Conservation (phyloP, 495 filamentous ascomycete genomes). For the Thermochaetoides thermophila region DNA sequence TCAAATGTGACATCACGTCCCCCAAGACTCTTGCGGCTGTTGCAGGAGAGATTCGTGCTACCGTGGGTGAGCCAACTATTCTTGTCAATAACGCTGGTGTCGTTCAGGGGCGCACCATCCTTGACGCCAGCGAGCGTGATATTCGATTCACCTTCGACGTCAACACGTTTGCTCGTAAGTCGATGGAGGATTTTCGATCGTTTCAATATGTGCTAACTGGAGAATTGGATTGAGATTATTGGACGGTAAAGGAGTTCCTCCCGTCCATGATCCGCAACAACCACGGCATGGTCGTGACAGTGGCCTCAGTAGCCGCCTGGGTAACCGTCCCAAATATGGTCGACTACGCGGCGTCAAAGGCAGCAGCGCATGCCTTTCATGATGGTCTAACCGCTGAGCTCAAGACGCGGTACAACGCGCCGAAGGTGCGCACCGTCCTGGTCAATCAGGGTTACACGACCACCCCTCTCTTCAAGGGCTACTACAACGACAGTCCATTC, state of each 20-base stretch:
- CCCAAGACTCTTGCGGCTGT: conserved; percentile 30
- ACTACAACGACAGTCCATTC: conserved; percentile 36
- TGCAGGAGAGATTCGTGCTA: conserved; percentile 34
- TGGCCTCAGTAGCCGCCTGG: conserved; percentile 49
- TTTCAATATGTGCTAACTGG: too few species aligned
- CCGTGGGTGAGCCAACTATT: conserved; percentile 50
- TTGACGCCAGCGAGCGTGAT: conserved; percentile 38
- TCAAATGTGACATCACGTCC: conserved; percentile 50
- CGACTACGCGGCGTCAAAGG: conserved; percentile 54
- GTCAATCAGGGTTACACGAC: conserved; percentile 50
- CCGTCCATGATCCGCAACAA: conserved; percentile 46
- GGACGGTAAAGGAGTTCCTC: conserved; percentile 48
- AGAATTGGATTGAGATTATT: too few species aligned
- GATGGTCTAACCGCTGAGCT: conserved; percentile 54
- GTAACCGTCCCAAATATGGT: conserved; percentile 47
- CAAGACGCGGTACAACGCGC: conserved; percentile 44
- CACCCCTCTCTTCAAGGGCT: conserved; percentile 47
- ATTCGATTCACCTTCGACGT: conserved; percentile 55
- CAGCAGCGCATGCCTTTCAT: conserved; percentile 51
- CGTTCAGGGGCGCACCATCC: conserved; percentile 43
- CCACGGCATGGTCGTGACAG: conserved; percentile 63
- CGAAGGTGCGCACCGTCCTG: conserved; percentile 47
- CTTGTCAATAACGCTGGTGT: conserved; percentile 68
- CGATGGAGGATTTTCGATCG: too few species aligned
- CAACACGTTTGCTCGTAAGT: conserved; percentile 53